Base-by-base conservation (phyloP, 345 rosid genomes). In the Populus alba region DNA sequence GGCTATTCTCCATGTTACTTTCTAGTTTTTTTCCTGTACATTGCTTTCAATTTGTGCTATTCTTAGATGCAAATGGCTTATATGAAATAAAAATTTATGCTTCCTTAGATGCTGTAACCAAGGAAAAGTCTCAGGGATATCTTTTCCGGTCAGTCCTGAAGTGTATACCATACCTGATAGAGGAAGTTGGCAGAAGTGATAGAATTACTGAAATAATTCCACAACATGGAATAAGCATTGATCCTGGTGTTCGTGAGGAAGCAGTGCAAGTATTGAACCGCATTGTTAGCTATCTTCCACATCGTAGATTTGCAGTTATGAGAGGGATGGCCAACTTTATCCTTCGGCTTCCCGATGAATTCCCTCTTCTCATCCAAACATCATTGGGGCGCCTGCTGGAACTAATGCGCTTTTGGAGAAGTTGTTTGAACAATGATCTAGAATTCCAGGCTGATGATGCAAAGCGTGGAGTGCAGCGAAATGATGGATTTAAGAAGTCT, bases 231-330 rank as follows among this genome's bases (percentile, higher is more conserved):
- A 92, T 96, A 87, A 94, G 98, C 83, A 89, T 92, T 66, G 99
- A 96, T 85, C 98, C 99, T 67, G 97, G 97, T 67, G 99, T 96
- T 51, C 99, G 99, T 66, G 99, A 94, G 85, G 99, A 96, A 89
- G 99, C 99, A 45, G 99, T 90, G 55, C 98, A 89, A 85, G 97
- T 94, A 27, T 84, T 96, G 90, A 96, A 92, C 86, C 88, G 99
- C 80, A 89, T 94, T 81, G 97, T 96, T 75, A 91, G 92, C 78
- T 88, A 83, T 83, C 94, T 94, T 83, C 95, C 97, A 38, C 97
- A 88, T 85, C 97, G 99, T 59, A 95, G 99, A 77, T 91, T 92
- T 86, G 94, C 98, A 78, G 99, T 96, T 76, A 94, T 96, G 93
- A 92, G 88, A 86, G 99, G 98, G 81, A 96, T 96, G 99, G 97